These are phyloP conservation scores for Colletotrichum viniferum DNA, from an alignment of 2,329 filamentous ascomycete genomes.

Conservation along the genomic window DNA sequence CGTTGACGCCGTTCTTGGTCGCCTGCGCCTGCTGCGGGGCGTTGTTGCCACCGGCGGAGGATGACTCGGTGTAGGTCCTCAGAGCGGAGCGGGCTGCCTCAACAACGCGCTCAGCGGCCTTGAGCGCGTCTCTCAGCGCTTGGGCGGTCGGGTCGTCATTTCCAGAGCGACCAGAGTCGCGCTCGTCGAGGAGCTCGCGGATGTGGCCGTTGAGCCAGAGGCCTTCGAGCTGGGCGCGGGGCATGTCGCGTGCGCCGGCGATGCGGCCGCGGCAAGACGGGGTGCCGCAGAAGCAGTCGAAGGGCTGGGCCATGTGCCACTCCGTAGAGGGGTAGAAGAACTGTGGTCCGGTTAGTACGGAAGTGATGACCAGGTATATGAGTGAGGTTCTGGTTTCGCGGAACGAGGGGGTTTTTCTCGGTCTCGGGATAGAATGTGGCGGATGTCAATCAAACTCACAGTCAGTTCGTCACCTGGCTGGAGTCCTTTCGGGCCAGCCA, in stretches of 20 bases:
- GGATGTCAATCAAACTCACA: slow-evolving; percentile 34
- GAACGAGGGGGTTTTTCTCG: not conserved
- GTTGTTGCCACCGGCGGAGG: slow-evolving; percentile 25
- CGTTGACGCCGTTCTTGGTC: slow-evolving; percentile 5
- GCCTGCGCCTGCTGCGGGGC: not conserved
- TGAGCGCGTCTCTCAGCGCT: slow-evolving; percentile 47
- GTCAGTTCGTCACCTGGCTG: slow-evolving; percentile 62
- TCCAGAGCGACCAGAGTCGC: slow-evolving; percentile 19
- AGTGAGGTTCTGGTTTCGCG: not conserved
- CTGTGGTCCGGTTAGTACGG: slow-evolving; percentile 27
- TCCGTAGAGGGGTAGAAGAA: slow-evolving; percentile 81
- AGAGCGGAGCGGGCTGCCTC: slow-evolving; percentile 50
- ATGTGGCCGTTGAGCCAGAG: slow-evolving; percentile 69
- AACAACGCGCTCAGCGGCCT: slow-evolving; percentile 51
- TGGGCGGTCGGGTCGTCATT: slow-evolving; percentile 42
- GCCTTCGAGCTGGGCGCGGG: slow-evolving; percentile 54
- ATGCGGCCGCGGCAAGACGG: slow-evolving; percentile 65
- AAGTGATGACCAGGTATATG: not conserved
- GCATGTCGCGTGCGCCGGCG: slow-evolving; percentile 66
- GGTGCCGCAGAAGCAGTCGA: slow-evolving; percentile 67
- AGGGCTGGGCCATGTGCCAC: slow-evolving; percentile 76
- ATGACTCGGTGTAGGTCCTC: slow-evolving; percentile 36
- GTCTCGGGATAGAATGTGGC: not conserved
- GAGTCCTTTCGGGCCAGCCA: slow-evolving; percentile 62
- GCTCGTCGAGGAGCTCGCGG: slow-evolving; percentile 55